Base-by-base conservation (phyloP, 352 stramenopile genomes). In the Globisporangium spiculum region DNA sequence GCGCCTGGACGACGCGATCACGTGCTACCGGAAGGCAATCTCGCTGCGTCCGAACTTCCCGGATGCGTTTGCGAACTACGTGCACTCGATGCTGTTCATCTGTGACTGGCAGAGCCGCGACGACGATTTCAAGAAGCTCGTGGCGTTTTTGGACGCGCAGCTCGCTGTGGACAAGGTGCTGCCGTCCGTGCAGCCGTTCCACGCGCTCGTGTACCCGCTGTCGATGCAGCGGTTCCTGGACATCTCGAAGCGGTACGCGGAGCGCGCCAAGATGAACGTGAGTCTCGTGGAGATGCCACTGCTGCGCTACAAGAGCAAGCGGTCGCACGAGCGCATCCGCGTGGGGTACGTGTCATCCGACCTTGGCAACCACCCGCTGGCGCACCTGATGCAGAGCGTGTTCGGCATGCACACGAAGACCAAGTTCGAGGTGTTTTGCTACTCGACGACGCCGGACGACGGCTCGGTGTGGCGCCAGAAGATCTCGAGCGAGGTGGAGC, bases 1-100 rank as follows among this genome's bases (percentile, higher is more conserved):
- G 0, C 84, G 91, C 16, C 70, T 97, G 5, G 80, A 94, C 46
- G 89, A 98, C 61, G 93, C 93, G 34, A 97, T 98, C 63, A 91
- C 82, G 14, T 98, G 90, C 79, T 98, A 98, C 74, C 84, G 90
- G 58, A 97, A 98, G 74, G 94, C 94, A 22, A 75, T 98, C 57
- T 77, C 78, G 46, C 71, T 98, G 55, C 90, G 92, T 6, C 92
- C 91, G 3, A 88, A 97, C 63, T 98, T 98, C 60, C 87, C 89
- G 0, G 93, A 98, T 54, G 93, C 94, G 34, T 97, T 97, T 62
- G 87, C 88, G 32, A 98, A 97, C 74, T 96, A 98, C 57, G 93
- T 97, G 52, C 92, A 98, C 75, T 86, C 91, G 38, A 91, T 98
- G 74, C 73, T 94, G 50, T 92, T 97, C 68, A 88, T 98, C 60